Evolutionary conservation across 768 basidiomycete species (phyloP).

Genomic region (Russula compacta): DNA sequence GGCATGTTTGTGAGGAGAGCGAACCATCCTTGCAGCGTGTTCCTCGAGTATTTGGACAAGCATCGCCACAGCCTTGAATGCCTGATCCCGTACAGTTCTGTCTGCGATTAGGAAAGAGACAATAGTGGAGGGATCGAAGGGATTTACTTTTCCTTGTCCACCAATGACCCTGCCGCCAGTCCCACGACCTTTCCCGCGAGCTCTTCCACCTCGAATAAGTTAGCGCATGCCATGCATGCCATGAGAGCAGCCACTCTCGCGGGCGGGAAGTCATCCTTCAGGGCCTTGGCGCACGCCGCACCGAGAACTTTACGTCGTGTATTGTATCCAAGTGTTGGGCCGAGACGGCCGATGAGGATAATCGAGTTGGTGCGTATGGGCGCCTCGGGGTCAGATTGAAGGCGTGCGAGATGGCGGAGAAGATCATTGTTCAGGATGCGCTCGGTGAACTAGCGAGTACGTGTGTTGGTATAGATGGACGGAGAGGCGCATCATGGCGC

Average conservation of each 20-base stretch:
- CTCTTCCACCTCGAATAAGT: slow-evolving; percentile 83
- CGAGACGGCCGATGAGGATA: slow-evolving; percentile 88
- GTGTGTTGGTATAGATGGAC: not conserved
- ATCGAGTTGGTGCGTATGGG: slow-evolving; percentile 97
- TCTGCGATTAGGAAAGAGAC: not conserved
- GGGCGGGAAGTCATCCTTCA: slow-evolving; percentile 90
- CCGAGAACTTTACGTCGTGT: slow-evolving; percentile 96
- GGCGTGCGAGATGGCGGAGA: slow-evolving; percentile 82
- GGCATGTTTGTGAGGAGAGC: slow-evolving; percentile 19
- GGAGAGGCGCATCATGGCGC: slow-evolving; percentile 3
- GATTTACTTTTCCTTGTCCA: slow-evolving; percentile 89
- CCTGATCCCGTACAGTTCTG: slow-evolving; percentile 91
- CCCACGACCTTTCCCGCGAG: slow-evolving; percentile 86
- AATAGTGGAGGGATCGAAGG: not conserved
- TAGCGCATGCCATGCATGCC: slow-evolving; percentile 91
- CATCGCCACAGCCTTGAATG: slow-evolving; percentile 85
- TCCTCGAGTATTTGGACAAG: slow-evolving; percentile 79
- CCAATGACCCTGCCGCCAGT: slow-evolving; percentile 63
- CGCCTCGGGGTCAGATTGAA: slow-evolving; percentile 86
- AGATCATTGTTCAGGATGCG: slow-evolving; percentile 95
- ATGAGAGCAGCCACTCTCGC: slow-evolving; percentile 89
- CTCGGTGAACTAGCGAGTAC: slow-evolving; percentile 57
- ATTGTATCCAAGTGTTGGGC: slow-evolving; percentile 73
- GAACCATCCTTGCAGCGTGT: slow-evolving; percentile 77
- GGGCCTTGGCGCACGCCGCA: slow-evolving; percentile 81